phyloP scores from a whole-genome alignment of 164 flowering plant genomes.

The Vitis rotundifolia region DNA sequence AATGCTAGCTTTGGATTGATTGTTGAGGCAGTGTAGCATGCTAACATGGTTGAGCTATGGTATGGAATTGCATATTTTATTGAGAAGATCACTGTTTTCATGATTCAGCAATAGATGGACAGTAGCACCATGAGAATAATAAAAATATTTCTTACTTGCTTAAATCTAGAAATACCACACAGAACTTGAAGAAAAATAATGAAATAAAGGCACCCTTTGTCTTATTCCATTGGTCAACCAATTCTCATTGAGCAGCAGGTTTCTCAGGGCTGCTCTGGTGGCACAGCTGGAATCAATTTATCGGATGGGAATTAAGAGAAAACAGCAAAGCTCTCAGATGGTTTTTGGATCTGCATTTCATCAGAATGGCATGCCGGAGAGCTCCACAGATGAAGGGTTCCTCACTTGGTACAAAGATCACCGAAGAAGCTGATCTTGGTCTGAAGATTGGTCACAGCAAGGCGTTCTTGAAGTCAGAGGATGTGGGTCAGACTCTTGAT shows the following conservation, averaged over 20 bases:
- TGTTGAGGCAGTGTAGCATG: too few species aligned
- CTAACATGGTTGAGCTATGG: too few species aligned
- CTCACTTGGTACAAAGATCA: slow-evolving; percentile 26
- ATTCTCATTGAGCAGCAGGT: slow-evolving; percentile 44
- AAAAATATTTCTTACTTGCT: slow-evolving; percentile 37
- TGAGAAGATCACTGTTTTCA: too few species aligned
- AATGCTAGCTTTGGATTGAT: too few species aligned
- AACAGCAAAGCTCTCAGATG: slow-evolving; percentile 32
- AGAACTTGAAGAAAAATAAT: slow-evolving; percentile 20
- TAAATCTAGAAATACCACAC: slow-evolving; percentile 31
- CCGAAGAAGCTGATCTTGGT: slow-evolving; percentile 24
- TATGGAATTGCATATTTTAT: too few species aligned
- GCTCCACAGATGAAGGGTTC: slow-evolving; percentile 25
- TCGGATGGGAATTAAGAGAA: slow-evolving; percentile 39
- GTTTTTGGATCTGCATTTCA: slow-evolving; percentile 30
- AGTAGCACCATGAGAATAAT: slow-evolving; percentile 4
- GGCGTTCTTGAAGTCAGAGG: too few species aligned
- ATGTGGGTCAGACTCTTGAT: too few species aligned
- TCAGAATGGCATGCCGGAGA: slow-evolving; percentile 20
- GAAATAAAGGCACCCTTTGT: slow-evolving; percentile 34
- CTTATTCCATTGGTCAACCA: slow-evolving; percentile 46
- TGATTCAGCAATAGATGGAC: background rate
- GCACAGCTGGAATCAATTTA: slow-evolving; percentile 29
- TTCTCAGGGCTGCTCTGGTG: slow-evolving; percentile 42
- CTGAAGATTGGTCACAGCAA: too few species aligned